A percentile compares a stretch with the other conserved stretches of the same genome.
These are phyloP conservation scores for Trichoderma simmonsii DNA, from an alignment of 2,329 filamentous ascomycete species.

Conservation along the genomic window DNA sequence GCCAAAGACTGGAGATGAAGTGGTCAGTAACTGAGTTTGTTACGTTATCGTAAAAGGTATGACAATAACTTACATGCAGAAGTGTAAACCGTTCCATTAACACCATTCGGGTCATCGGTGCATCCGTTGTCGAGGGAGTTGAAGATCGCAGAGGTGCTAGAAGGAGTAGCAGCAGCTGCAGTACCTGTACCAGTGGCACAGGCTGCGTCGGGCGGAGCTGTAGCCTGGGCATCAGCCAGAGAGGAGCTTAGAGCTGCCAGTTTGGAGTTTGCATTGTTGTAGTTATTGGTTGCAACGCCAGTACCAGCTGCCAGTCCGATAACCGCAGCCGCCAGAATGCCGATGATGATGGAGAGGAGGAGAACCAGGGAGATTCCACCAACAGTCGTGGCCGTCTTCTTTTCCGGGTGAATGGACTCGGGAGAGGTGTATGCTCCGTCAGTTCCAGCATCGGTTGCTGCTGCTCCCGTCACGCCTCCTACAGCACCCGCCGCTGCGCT, in stretches of 20 bases:
- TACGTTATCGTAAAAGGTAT: too few relatives aligned
- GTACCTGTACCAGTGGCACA: neutral
- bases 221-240: neutral
- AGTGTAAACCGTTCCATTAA: neutral
- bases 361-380: constrained; percentile 2
- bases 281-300: constrained; percentile 6
- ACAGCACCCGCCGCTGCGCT: neutral
- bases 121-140: constrained; percentile 8
- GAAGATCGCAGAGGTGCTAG: neutral
- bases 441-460: neutral
- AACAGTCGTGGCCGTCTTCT: neutral
- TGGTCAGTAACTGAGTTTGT: neutral
- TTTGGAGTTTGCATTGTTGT: constrained; percentile 1
- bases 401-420: neutral
- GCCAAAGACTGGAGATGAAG: neutral
- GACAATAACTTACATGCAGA: neutral
- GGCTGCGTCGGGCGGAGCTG: neutral
- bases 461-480: neutral
- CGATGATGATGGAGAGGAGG: constrained; percentile 4
- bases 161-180: neutral
- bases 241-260: neutral
- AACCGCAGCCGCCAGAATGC: neutral
- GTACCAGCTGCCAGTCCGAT: constrained; percentile 11
- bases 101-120: neutral
- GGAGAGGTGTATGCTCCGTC: neutral